Evolutionary conservation across 1,284 basidiomycete species (phyloP).

Genomic region (Cryptococcus sp.): DNA sequence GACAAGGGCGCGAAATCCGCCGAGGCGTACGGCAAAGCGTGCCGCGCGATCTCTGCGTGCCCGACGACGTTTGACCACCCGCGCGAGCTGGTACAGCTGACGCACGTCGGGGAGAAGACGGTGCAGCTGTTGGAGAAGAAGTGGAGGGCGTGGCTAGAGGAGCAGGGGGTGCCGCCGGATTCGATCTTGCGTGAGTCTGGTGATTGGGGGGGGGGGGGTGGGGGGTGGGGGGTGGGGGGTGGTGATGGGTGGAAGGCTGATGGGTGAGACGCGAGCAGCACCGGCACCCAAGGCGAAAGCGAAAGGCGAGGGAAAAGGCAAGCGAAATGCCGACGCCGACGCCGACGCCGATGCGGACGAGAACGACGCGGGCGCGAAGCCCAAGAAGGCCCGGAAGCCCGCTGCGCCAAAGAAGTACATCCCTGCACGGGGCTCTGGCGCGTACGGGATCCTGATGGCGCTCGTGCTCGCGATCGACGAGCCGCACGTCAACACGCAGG

Average conservation of each 20-base stretch:
- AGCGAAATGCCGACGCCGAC: slow-evolving; percentile 5
- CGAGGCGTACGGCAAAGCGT: slow-evolving; percentile 41
- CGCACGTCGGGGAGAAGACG: slow-evolving; percentile 44
- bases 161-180: slow-evolving; percentile 27
- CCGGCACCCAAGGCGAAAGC: slow-evolving; percentile 5
- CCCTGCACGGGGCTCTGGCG: slow-evolving; percentile 38
- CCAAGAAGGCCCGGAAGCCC: slow-evolving; percentile 12
- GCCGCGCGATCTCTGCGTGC: slow-evolving; percentile 39
- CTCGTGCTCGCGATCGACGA: slow-evolving; percentile 38
- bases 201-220: neutral
- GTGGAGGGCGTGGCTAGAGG: slow-evolving; percentile 34
- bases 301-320: slow-evolving; percentile 19
- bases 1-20: slow-evolving; percentile 38
- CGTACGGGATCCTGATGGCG: slow-evolving; percentile 45
- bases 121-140: slow-evolving; percentile 37
- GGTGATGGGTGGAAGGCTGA: no score
- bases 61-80: slow-evolving; percentile 40
- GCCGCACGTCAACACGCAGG: slow-evolving; percentile 26
- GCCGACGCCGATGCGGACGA: slow-evolving; percentile 9
- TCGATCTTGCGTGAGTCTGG: slow-evolving; percentile 27
- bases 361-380: slow-evolving; percentile 1
- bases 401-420: slow-evolving; percentile 36
- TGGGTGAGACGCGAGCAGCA: no score
- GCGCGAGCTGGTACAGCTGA: slow-evolving; percentile 36
- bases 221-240: neutral